Base-by-base conservation (phyloP, 2,329 filamentous ascomycete genomes). In the Sordariomycetes sp. region DNA sequence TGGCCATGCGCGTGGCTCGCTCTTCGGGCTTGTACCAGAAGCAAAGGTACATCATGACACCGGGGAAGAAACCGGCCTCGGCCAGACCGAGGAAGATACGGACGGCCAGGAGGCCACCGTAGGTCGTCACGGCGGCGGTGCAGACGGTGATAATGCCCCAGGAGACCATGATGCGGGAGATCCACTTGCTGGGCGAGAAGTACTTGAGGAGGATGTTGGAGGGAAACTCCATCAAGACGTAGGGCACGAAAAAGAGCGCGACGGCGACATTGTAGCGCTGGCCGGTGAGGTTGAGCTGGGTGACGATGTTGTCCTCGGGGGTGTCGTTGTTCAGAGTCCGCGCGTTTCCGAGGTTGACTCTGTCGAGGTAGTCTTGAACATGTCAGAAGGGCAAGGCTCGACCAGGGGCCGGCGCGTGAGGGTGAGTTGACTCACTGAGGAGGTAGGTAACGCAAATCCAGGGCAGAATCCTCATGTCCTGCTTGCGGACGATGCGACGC, bases 231-330 rank as follows among this genome's bases (percentile, higher is more conserved):
- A 36, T 36, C 14, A 79, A 55, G 1, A 76, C 59, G 21, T 47
- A 75, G 23, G 79, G 63, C 53, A 82, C 82, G 58, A 81, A 84
- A 44, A 46, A 83, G 60, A 39, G 37, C 3, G 44, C 69, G 54
- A 35, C 64, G 50, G 31, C 70, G 54, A 55, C 80, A 76, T 53
- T 53, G 52, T 78, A 83, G 49, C 79, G 64, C 17, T 63, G 61
- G n/a, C 66, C 57, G 1, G 64, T 66, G 34, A 54, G 50, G 38
- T 43, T 34, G 42, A 54, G 49, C 28, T 50, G 47, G 0, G 31
- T 33, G 16, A 54, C 50, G 17, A 54, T 54, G 41, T 53, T 54
- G 41, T 54, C 44, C 31, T 54, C 50, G 23, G 51, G 51, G 1
- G 45, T 47, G 34, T 54, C 51, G 28, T 54, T 54, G 48, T 54